Evolutionary conservation across 2,329 filamentous ascomycete species (phyloP), one percentile per base, ranked within the genome.

Genomic region (Colletotrichum tropicicola): DNA sequence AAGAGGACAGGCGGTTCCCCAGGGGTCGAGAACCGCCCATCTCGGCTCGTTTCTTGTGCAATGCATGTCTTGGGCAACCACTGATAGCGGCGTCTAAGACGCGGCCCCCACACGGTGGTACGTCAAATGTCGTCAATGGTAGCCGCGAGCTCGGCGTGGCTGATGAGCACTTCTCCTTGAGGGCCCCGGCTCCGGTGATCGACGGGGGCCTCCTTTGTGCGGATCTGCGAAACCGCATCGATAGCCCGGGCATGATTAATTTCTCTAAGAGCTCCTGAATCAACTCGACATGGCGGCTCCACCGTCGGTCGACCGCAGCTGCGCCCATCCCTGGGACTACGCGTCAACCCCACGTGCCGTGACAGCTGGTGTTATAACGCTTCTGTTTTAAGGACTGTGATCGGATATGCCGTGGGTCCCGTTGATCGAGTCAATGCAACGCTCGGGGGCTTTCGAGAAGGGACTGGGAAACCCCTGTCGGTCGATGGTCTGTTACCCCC

Each of bases 241-340:
- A 25, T 61, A 5, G 28, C 35, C 49, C 35, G 8, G 49, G n/a
- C 35, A 49, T 17, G 17, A 45, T 56, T 65, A 55, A 65, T 65
- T 21, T 56, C 49, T 61, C 48, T 55, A 56, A 60, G 48, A 41
- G 35, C 39, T 53, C 61, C 61, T 65, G 61, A 61, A 65, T 60
- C 56, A 60, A 27, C 55, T n/a, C 49, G 25, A 44, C 43, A 19
- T 30, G 10, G 17, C 10, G 27, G 32, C 32, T n/a, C 49, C 43
- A 30, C 55, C 19, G 25, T 8, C 27, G 27, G 27, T 37, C 55
- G 43, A 43, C 15, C 43, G 30, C 43, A 54, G 27, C 45, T 13
- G 6, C 58, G 35, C 49, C 23, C 41, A 45, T 25, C 55, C 60
- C 54, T n/a, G 47, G 37, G 41, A 48, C 47, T 59, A 53, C 47